These are phyloP conservation scores for Hansenula lynferdii DNA, from an alignment of 1,139 yeast species.

Conservation along the genomic window DNA sequence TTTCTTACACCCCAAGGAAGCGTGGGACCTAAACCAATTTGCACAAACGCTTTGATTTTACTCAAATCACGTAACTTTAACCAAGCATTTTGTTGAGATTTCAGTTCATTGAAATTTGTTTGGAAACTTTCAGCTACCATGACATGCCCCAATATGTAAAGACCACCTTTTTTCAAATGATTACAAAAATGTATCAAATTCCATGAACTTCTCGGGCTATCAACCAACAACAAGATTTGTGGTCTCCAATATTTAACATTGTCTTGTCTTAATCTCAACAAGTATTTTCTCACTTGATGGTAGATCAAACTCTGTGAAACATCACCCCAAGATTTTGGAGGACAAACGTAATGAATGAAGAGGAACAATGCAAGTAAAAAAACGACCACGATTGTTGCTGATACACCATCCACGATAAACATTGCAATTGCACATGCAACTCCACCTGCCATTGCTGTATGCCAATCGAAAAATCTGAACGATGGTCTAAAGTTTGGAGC, in stretches of 20 bases:
- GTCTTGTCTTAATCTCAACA: constrained; percentile 70
- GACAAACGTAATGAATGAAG: constrained; percentile 81
- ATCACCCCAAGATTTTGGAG: constrained; percentile 97
- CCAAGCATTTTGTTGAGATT: constrained; percentile 79
- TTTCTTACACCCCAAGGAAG: constrained; percentile 96
- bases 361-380: constrained; percentile 63
- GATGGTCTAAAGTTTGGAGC: constrained; percentile 98
- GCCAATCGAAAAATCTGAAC: constrained; percentile 76
- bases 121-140: constrained; percentile 55
- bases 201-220: constrained; percentile 90
- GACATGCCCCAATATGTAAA: constrained; percentile 90
- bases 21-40: constrained; percentile 81
- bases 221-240: constrained; percentile 80
- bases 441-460: constrained; percentile 78
- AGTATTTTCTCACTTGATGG: constrained; percentile 91
- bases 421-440: constrained; percentile 69
- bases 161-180: constrained; percentile 89
- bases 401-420: constrained; percentile 90
- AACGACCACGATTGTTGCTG: constrained; percentile 73
- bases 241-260: constrained; percentile 98
- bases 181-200: constrained; percentile 91
- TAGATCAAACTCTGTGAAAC: constrained; percentile 91
- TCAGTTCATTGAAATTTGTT: constrained; percentile 59
- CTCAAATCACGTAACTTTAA: constrained; percentile 69
- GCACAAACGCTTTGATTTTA: constrained; percentile 87